Percentiles rank a stretch among this genome's conserved stretches.
phyloP scores from a whole-genome alignment of 2,329 filamentous ascomycete genomes.

The Whalleya microplaca region DNA sequence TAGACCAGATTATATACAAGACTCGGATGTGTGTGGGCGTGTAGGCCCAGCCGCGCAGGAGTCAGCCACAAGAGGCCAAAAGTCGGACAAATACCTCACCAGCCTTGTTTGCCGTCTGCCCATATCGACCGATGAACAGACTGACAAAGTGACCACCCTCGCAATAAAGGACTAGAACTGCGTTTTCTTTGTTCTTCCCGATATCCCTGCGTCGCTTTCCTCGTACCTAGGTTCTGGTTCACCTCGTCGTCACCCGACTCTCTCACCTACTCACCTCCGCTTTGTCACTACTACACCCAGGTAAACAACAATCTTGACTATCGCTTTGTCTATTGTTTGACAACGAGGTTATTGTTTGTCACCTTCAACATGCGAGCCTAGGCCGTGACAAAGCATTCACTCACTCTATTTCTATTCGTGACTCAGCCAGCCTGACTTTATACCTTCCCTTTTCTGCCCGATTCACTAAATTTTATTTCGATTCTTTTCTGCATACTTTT shows the following conservation, averaged over 20 bases:
- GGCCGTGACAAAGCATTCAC: slow-evolving; percentile 27
- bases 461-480: slow-evolving; percentile 10
- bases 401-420: slow-evolving; percentile 29
- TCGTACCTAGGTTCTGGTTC: not conserved
- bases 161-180: not conserved
- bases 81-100: not conserved
- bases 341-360: slow-evolving; percentile 26
- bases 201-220: not conserved
- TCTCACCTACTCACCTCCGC: slow-evolving; percentile 11
- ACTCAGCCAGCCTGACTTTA: slow-evolving; percentile 16
- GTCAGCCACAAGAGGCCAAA: not conserved
- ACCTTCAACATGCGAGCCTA: slow-evolving; percentile 20
- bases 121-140: slow-evolving; percentile 4
- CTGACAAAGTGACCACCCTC: not conserved
- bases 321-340: slow-evolving; percentile 23
- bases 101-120: not conserved
- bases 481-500: slow-evolving; percentile 5
- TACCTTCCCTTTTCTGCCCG: slow-evolving; percentile 11
- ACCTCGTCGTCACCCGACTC: slow-evolving; percentile 8
- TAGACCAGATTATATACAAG: not conserved
- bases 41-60: not conserved
- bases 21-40: not conserved
- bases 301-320: slow-evolving; percentile 7
- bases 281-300: slow-evolving; percentile 10
- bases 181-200: not conserved